Evolutionary conservation across 768 basidiomycete genomes (phyloP).

Genomic region (Artomyces pyxidatus): DNA sequence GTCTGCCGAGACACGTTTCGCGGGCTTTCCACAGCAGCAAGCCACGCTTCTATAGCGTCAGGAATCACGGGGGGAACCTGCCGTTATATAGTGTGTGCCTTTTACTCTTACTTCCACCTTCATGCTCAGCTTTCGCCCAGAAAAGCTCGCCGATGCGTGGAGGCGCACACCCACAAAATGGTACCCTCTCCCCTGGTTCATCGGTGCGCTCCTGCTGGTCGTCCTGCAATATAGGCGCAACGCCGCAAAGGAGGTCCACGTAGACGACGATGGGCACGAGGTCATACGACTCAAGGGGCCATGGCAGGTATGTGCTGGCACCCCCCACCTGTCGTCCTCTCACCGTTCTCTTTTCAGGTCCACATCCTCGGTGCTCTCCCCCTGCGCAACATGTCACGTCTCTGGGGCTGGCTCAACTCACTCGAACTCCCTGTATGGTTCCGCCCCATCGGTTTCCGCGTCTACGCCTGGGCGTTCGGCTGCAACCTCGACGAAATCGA

Average conservation of each 20-base stretch:
- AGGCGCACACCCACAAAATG: slow-evolving; percentile 84
- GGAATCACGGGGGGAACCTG: slow-evolving; percentile 12
- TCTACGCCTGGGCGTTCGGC: slow-evolving; percentile 85
- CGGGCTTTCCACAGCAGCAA: not conserved
- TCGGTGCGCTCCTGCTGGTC: slow-evolving; percentile 83
- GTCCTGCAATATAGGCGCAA: slow-evolving; percentile 61
- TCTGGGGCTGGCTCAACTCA: slow-evolving; percentile 96
- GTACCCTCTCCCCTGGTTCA: slow-evolving; percentile 90
- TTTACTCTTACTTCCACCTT: no score
- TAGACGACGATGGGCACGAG: slow-evolving; percentile 80
- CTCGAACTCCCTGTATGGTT: slow-evolving; percentile 92
- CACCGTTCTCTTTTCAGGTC: slow-evolving; percentile 30
- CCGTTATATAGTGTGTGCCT: slow-evolving; percentile 45
- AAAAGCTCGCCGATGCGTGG: slow-evolving; percentile 69
- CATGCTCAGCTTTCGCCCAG: no score
- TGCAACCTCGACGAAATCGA: slow-evolving; percentile 93
- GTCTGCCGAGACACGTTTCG: not conserved
- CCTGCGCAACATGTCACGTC: slow-evolving; percentile 86
- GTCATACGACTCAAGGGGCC: slow-evolving; percentile 79
- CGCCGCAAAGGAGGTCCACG: slow-evolving; percentile 53
- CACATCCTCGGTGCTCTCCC: slow-evolving; percentile 94
- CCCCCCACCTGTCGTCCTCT: not conserved
- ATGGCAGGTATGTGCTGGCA: slow-evolving; percentile 65
- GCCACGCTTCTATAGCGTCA: slow-evolving; percentile 2
- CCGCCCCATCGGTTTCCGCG: slow-evolving; percentile 79